Conservation (phyloP, 169 alveolate genomes). For the Eimeria necatrix region DNA sequence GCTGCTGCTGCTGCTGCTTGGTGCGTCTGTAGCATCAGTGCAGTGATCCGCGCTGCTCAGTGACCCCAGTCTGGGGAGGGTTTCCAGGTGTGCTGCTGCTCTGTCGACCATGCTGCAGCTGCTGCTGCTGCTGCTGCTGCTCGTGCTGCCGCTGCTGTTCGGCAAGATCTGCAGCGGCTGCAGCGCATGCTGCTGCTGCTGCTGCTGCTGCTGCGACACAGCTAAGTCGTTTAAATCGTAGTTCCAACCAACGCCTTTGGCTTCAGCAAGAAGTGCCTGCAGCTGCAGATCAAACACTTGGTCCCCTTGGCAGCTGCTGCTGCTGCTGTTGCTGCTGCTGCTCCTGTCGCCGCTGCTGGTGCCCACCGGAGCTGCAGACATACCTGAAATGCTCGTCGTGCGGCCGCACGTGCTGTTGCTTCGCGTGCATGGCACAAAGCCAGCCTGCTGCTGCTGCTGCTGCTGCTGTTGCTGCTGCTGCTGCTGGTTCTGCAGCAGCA, state of each 20-base stretch:
- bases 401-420: neutral
- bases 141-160: neutral
- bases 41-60: neutral
- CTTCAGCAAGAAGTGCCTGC: constrained; percentile 6
- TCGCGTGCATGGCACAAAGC: neutral
- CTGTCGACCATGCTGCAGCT: too few relatives aligned
- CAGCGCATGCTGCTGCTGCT: constrained; percentile 19
- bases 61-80: too few relatives aligned
- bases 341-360: too few relatives aligned
- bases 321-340: too few relatives aligned
- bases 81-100: too few relatives aligned
- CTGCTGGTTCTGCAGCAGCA: neutral
- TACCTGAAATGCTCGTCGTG: neutral
- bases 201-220: constrained; percentile 8
- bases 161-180: neutral
- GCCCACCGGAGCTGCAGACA: too few relatives aligned
- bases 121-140: constrained; percentile 37
- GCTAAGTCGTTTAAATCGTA: neutral
- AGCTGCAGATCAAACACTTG: constrained; percentile 24
- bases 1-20: neutral
- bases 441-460: neutral
- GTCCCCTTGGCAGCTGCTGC: neutral
- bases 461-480: constrained; percentile 8
- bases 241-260: constrained; percentile 24
- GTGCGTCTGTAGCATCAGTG: neutral